These are phyloP conservation scores for Penicillium sp. DNA, from an alignment of 2,329 filamentous ascomycete species.

Conservation along the genomic window DNA sequence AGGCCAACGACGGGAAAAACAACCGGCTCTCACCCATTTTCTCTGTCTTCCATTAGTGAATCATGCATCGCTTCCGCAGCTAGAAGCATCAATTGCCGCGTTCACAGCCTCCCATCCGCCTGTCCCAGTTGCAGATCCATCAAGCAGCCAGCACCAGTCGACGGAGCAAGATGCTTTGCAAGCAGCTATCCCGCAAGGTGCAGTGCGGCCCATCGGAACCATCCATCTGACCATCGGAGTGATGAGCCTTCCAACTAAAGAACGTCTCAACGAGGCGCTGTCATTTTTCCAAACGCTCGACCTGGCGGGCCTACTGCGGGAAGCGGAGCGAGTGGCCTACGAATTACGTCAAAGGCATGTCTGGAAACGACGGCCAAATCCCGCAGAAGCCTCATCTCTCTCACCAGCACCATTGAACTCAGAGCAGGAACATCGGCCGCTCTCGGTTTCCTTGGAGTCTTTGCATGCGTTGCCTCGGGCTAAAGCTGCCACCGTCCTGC, in stretches of 20 bases:
- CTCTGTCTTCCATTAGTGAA: conserved; percentile 64
- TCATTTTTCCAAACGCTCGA: conserved; percentile 50
- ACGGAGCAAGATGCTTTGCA: conserved; percentile 33
- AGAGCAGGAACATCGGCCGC: conserved; percentile 21
- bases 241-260: conserved; percentile 67
- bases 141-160: not conserved
- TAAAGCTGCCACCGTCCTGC: conserved; percentile 41
- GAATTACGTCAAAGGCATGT: not conserved
- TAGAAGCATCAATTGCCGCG: conserved; percentile 61
- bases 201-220: conserved; percentile 75
- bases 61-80: conserved; percentile 60
- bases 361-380: not conserved
- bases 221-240: conserved; percentile 86
- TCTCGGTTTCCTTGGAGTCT: conserved; percentile 49
- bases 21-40: conserved; percentile 48
- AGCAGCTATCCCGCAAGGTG: conserved; percentile 61
- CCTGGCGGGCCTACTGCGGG: conserved; percentile 39
- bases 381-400: not conserved
- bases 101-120: conserved; percentile 53
- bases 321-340: conserved; percentile 34
- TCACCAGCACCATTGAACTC: too few relatives aligned
- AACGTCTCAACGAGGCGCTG: conserved; percentile 51
- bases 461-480: conserved; percentile 40
- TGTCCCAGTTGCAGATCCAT: not conserved
- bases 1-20: conserved; percentile 24